Conservation (phyloP, 2,329 filamentous ascomycete genomes). For the Dactylellina parvicollis region DNA sequence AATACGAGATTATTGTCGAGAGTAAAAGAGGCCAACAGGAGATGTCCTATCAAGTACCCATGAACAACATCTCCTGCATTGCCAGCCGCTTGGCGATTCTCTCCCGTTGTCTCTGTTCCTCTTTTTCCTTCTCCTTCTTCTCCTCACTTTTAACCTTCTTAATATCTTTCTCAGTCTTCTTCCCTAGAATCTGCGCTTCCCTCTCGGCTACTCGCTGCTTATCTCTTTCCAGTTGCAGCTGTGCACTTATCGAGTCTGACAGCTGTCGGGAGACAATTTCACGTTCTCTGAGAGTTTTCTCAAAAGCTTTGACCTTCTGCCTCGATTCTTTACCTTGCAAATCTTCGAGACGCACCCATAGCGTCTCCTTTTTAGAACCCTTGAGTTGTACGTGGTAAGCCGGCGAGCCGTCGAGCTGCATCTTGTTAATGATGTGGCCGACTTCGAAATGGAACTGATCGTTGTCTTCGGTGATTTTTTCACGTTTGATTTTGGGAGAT, state of each 20-base stretch:
- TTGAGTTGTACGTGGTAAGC: constrained; percentile 32
- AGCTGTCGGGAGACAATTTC: constrained; percentile 10
- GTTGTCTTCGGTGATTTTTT: background rate
- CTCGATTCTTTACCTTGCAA: constrained; percentile 13
- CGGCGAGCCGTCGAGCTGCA: constrained; percentile 40
- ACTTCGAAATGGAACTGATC: constrained; percentile 12
- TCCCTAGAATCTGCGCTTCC: constrained; percentile 38
- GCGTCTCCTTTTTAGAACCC: background rate
- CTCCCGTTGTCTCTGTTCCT: constrained; percentile 25
- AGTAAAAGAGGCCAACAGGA: too few relatives aligned
- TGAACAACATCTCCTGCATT: constrained; percentile 45
- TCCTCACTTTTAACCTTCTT: too few relatives aligned
- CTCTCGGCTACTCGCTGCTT: constrained; percentile 33
- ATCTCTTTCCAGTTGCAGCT: constrained; percentile 34
- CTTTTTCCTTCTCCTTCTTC: too few relatives aligned
- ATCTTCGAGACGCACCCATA: constrained; percentile 44
- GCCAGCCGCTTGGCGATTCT: constrained; percentile 28
- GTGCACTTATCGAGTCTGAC: constrained; percentile 23
- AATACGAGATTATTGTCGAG: too few relatives aligned
- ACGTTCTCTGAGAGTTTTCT: constrained; percentile 12
- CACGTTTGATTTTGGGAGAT: background rate
- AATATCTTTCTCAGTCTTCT: too few relatives aligned
- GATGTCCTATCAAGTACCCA: constrained; percentile 16
- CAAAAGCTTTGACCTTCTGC: constrained; percentile 34
- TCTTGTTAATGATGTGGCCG: constrained; percentile 32